phyloP scores from a whole-genome alignment of 2,329 filamentous ascomycete species.

The Chaetothyriales sp. region DNA sequence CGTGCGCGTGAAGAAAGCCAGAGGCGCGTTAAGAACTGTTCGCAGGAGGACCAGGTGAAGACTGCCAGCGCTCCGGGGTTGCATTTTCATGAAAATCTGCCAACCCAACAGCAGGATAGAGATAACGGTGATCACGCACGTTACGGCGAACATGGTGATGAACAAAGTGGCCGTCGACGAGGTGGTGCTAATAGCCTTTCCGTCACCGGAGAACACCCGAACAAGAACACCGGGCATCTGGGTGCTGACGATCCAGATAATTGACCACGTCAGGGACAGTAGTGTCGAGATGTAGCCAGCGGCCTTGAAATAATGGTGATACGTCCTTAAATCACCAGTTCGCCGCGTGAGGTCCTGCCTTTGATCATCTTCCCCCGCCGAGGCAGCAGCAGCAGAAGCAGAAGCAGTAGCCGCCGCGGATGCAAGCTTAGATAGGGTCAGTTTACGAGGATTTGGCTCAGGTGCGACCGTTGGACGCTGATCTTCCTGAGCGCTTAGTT shows the following conservation, averaged over 20 bases:
- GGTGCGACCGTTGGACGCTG: not conserved
- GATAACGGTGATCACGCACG: not conserved
- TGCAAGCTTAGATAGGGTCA: slow-evolving; percentile 24
- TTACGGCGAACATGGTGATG: not conserved
- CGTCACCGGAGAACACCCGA: slow-evolving; percentile 1
- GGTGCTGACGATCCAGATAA: not conserved
- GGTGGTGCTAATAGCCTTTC: not conserved
- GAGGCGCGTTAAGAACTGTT: slow-evolving; percentile 33
- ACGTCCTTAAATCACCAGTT: slow-evolving; percentile 2
- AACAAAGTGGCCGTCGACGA: slow-evolving; percentile 1
- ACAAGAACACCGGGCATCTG: slow-evolving; percentile 3
- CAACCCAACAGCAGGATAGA: slow-evolving; percentile 34
- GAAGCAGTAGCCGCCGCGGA: slow-evolving; percentile 14
- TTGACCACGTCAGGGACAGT: slow-evolving; percentile 1
- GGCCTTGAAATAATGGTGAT: slow-evolving; percentile 3
- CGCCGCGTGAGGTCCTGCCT: not conserved
- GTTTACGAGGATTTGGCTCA: too few species aligned
- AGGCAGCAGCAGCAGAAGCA: too few species aligned
- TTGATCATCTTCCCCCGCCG: not conserved
- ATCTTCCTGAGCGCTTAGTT: not conserved
- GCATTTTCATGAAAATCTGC: slow-evolving; percentile 26
- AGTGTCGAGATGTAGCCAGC: not conserved
- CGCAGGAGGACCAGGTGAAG: slow-evolving; percentile 37
- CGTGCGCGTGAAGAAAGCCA: slow-evolving; percentile 28
- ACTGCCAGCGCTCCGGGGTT: slow-evolving; percentile 36